Conservation (phyloP, 2,329 filamentous ascomycete species). For the Nemania sp. region DNA sequence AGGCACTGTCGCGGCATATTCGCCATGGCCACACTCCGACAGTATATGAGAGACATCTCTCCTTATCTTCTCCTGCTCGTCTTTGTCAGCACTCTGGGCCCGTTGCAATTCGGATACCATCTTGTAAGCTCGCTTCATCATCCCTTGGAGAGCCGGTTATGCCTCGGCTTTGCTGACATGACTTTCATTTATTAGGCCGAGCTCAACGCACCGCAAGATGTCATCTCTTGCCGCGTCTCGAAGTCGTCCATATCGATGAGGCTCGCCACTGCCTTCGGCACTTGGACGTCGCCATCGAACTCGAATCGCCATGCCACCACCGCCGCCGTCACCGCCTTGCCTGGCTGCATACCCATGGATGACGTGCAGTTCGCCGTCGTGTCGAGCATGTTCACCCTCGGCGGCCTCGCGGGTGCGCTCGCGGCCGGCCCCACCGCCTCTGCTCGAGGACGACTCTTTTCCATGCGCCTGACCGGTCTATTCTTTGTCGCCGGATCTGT, state of each 20-base stretch:
- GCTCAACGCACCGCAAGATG: slow-evolving; percentile 91
- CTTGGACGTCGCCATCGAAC: slow-evolving; percentile 36
- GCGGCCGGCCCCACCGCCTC: slow-evolving; percentile 79
- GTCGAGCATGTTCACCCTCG: slow-evolving; percentile 88
- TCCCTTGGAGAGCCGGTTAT: background rate
- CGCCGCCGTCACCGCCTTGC: slow-evolving; percentile 45
- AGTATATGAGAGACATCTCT: slow-evolving; percentile 60
- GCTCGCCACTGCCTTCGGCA: slow-evolving; percentile 35
- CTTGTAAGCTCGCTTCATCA: slow-evolving; percentile 59
- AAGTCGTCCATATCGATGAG: slow-evolving; percentile 50
- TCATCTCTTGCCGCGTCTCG: slow-evolving; percentile 78
- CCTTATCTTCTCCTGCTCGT: slow-evolving; percentile 79
- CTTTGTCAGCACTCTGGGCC: slow-evolving; percentile 77
- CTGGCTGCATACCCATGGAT: slow-evolving; percentile 88
- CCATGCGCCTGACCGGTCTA: slow-evolving; percentile 77
- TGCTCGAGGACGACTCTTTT: slow-evolving; percentile 71
- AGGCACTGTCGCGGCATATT: background rate
- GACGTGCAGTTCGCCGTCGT: slow-evolving; percentile 81
- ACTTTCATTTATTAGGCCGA: slow-evolving; percentile 66
- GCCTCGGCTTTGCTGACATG: slow-evolving; percentile 23
- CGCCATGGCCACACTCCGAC: slow-evolving; percentile 36
- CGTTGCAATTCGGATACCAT: slow-evolving; percentile 93
- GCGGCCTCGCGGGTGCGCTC: slow-evolving; percentile 83
- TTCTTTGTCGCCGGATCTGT: slow-evolving; percentile 78
- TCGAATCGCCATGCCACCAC: slow-evolving; percentile 33